A percentile compares a stretch with the other conserved stretches of the same genome.
phyloP scores from a whole-genome alignment of 2,329 filamentous ascomycete species.

The Monosporascus sp. region DNA sequence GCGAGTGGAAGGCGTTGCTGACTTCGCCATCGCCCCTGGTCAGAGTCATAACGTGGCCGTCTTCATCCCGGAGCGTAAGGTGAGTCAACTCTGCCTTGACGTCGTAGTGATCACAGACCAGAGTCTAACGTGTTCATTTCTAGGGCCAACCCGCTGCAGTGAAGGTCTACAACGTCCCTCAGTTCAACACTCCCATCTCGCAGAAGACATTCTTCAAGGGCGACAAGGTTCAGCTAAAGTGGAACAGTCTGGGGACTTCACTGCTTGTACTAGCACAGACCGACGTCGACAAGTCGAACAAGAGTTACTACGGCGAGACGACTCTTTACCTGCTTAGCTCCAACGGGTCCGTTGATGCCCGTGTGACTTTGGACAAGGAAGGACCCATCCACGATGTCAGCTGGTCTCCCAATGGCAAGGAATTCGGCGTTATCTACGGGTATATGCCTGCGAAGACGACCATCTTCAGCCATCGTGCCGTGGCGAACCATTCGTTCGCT shows the following conservation, averaged over 20 bases:
- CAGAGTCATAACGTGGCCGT: slow-evolving; percentile 89
- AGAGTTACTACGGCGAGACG: slow-evolving; percentile 99
- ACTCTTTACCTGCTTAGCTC: slow-evolving; percentile 93
- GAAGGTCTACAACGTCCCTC: slow-evolving; percentile 89
- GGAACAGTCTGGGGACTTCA: slow-evolving; percentile 89
- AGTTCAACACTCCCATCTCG: slow-evolving; percentile 77
- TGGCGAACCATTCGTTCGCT: slow-evolving; percentile 78
- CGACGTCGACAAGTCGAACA: slow-evolving; percentile 95
- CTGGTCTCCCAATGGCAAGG: slow-evolving; percentile 97
- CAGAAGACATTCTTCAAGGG: slow-evolving; percentile 99
- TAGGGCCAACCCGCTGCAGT: slow-evolving; percentile 90
- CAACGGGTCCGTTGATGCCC: slow-evolving; percentile 86
- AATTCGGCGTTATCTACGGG: slow-evolving; percentile 96
- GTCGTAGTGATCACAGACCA: neutral
- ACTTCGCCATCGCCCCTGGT: slow-evolving; percentile 86
- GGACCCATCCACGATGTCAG: slow-evolving; percentile 95
- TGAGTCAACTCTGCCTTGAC: slow-evolving; percentile 32
- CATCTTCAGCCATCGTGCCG: slow-evolving; percentile 88
- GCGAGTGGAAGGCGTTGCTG: slow-evolving; percentile 80
- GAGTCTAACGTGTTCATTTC: slow-evolving; percentile 9
- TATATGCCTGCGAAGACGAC: slow-evolving; percentile 99
- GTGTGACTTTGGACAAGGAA: slow-evolving; percentile 90
- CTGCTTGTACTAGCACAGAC: slow-evolving; percentile 94
- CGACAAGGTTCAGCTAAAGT: slow-evolving; percentile 97
- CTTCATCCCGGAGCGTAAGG: slow-evolving; percentile 94